phyloP scores from a whole-genome alignment of 371 early-diverging fungal genomes.

The Lichtheimia ramosa region DNA sequence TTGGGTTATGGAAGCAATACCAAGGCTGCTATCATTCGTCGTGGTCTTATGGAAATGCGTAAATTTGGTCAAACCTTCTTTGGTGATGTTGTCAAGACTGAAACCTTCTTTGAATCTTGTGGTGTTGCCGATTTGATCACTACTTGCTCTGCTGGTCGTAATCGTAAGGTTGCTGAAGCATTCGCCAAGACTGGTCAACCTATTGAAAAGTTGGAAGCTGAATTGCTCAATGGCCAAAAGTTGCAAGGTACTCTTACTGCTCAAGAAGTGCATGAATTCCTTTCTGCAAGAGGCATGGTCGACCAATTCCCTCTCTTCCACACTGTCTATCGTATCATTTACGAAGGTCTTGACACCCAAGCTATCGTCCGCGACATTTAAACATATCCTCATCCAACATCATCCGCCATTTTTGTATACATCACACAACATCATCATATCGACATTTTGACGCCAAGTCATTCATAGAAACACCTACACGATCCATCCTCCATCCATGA shows the following conservation, averaged over 20 bases:
- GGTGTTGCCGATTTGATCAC: constrained; percentile 93
- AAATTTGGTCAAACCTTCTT: constrained; percentile 87
- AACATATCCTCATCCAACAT: constrained; percentile 2
- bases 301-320: constrained; percentile 84
- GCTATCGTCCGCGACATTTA: constrained; percentile 62
- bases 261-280: constrained; percentile 84
- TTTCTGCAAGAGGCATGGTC: constrained; percentile 60
- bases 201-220: constrained; percentile 87
- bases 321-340: constrained; percentile 87
- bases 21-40: constrained; percentile 96
- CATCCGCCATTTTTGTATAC: background rate
- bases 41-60: constrained; percentile 95
- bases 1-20: constrained; percentile 90
- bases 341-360: constrained; percentile 60
- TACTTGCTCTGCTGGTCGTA: constrained; percentile 95
- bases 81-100: constrained; percentile 70
- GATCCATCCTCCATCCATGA: too few species aligned
- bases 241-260: constrained; percentile 96
- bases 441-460: too few species aligned
- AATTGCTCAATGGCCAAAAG: constrained; percentile 96
- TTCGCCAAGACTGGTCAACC: constrained; percentile 83
- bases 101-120: constrained; percentile 95
- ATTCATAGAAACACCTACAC: too few species aligned
- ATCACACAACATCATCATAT: background rate
- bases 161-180: constrained; percentile 91